Conservation (phyloP, 768 basidiomycete species). For the Hericium erinaceus region DNA sequence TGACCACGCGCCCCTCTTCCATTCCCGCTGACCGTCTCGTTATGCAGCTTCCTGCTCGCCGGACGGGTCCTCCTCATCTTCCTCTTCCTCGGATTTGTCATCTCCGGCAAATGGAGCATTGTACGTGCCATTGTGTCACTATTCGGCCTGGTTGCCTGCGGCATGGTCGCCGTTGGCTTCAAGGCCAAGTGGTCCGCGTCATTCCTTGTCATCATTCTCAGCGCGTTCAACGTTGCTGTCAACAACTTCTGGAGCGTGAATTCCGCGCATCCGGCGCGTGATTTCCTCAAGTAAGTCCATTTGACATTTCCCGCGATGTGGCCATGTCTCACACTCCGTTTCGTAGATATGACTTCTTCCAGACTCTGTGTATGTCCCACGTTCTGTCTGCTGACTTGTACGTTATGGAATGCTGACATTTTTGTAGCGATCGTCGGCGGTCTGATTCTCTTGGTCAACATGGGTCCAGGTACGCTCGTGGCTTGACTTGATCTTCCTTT, state of each 20-base stretch:
- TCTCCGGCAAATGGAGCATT: conserved; percentile 88
- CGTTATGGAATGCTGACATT: conserved; percentile 1
- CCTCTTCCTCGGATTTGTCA: conserved; percentile 95
- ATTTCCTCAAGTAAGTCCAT: conserved; percentile 80
- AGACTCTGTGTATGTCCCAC: conserved; percentile 64
- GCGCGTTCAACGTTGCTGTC: conserved; percentile 93
- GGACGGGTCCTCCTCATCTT: conserved; percentile 97
- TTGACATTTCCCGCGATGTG: neutral
- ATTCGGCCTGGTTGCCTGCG: conserved; percentile 83
- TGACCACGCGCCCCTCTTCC: neutral
- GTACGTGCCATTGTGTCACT: conserved; percentile 81
- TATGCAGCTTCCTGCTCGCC: conserved; percentile 82
- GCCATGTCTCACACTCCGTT: conserved; percentile 16
- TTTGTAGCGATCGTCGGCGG: conserved; percentile 85
- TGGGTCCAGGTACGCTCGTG: conserved; percentile 73
- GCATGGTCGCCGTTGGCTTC: conserved; percentile 97
- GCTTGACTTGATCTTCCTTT: neutral
- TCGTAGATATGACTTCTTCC: conserved; percentile 95
- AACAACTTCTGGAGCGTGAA: conserved; percentile 99
- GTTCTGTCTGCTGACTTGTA: neutral
- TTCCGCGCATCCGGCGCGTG: conserved; percentile 86
- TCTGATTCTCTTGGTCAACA: conserved; percentile 93
- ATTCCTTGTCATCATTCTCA: conserved; percentile 87
- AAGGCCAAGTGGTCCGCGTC: conserved; percentile 98
- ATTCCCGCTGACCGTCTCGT: neutral